A percentile compares a stretch with the other conserved stretches of the same genome.
Conservation (phyloP, 495 filamentous ascomycete genomes). For the Thermothielavioides terrestris region DNA sequence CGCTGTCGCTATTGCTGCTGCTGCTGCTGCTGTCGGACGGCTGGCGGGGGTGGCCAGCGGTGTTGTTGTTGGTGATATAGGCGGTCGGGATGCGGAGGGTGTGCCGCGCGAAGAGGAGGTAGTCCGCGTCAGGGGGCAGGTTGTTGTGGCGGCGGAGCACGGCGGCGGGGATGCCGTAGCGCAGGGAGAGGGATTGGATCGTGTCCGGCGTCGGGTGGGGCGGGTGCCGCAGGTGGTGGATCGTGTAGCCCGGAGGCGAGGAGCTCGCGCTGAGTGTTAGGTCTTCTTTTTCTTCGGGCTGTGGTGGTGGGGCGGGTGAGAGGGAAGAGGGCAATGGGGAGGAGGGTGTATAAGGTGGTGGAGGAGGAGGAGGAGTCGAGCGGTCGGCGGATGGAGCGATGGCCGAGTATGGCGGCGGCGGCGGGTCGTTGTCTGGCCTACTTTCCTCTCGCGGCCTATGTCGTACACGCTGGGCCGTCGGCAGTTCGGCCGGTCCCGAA, state of each 20-base stretch:
- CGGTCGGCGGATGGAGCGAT: slow-evolving; percentile 8
- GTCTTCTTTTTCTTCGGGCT: no score
- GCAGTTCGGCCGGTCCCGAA: slow-evolving; percentile 32
- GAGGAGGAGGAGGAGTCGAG: slow-evolving; percentile 25
- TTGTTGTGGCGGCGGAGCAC: slow-evolving; percentile 53
- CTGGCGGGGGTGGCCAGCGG: slow-evolving; percentile 35
- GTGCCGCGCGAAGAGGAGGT: slow-evolving; percentile 55
- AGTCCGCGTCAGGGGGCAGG: slow-evolving; percentile 46
- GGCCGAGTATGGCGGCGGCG: slow-evolving; percentile 26
- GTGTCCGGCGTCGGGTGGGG: slow-evolving; percentile 36
- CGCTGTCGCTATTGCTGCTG: neutral
- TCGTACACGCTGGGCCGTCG: neutral
- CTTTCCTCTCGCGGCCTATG: neutral
- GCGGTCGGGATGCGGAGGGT: slow-evolving; percentile 59
- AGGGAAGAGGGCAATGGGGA: slow-evolving; percentile 28
- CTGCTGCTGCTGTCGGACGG: slow-evolving; percentile 37
- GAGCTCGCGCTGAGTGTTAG: no score
- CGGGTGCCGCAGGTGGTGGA: slow-evolving; percentile 57
- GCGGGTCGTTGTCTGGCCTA: slow-evolving; percentile 35
- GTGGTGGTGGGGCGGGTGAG: slow-evolving; percentile 5
- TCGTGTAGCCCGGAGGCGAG: slow-evolving; percentile 39
- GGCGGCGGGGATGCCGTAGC: slow-evolving; percentile 52
- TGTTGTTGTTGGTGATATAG: slow-evolving; percentile 34
- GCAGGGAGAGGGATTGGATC: slow-evolving; percentile 54
- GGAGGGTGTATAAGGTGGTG: slow-evolving; percentile 43